Base-by-base conservation (phyloP, 805 yeast species). In the Pichia phayaonensis region DNA sequence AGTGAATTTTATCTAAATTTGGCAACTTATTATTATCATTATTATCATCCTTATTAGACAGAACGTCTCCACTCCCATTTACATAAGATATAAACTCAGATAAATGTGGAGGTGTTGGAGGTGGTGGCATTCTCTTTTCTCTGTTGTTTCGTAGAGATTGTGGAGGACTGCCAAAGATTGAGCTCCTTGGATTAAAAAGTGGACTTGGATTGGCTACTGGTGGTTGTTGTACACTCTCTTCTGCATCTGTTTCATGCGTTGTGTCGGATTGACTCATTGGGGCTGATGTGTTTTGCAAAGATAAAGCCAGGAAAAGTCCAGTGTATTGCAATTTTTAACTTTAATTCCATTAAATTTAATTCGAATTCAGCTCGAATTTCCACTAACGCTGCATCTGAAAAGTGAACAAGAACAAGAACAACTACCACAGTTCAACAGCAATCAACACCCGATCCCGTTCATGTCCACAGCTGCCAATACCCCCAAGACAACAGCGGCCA, bases 51-150 rank as follows among this genome's bases (percentile, higher is more conserved):
- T 34, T 34, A n/a, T n/a, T 34, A n/a, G 20, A 34, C n/a, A 34
- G 7, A 34, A 16, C 38, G 20, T 29, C 26, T 5, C 31, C 44
- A 18, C 26, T 29, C 38, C 66, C 69, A 54, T 75, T 72, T 51
- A 80, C 76, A 54, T 73, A 74, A 3, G 80, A 70, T 57, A 77
- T 76, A 61, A 81, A 81, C 61, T 81, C 87, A 3, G 83, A 73
- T 39, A 81, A 64, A 61, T 81, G 87, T 27, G 80, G 69, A 10
- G 79, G 78, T 2, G 76, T 75, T 39, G 50, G 49, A 8, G 50
- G 51, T 34, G 51, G 51, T 8, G 51, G 48, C 40, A 40, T 26
- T 13, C 51, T 43, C n/a, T 31, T 44, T 8, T 22, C 45, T 26
- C 38, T 47, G 10, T 31, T 47, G 16, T 40, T 40, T 34, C 38